Evolutionary conservation across 1,139 yeast genomes (phyloP).

Genomic region (Groenewaldozyma sp.): DNA sequence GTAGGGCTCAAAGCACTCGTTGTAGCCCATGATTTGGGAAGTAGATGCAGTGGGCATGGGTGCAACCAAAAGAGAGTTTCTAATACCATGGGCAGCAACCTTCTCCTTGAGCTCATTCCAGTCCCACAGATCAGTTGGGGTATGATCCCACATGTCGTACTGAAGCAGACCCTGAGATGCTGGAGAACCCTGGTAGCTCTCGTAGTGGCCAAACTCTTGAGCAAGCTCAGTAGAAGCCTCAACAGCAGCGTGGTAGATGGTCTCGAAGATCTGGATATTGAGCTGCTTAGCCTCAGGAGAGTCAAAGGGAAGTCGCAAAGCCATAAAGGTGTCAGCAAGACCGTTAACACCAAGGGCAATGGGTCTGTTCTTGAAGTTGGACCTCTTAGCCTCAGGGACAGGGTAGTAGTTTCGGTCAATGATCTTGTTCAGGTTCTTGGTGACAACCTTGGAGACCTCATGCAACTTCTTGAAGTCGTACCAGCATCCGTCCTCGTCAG

Average conservation of each 20-base stretch:
- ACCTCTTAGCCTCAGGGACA: slow-evolving; percentile 53
- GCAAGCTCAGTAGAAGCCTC: slow-evolving; percentile 78
- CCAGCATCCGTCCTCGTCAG: slow-evolving; percentile 41
- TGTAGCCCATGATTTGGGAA: slow-evolving; percentile 80
- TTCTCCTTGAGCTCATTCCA: slow-evolving; percentile 64
- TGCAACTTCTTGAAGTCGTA: slow-evolving; percentile 68
- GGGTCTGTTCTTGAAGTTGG: slow-evolving; percentile 75
- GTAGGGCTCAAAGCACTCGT: slow-evolving; percentile 87
- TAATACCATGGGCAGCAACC: slow-evolving; percentile 53
- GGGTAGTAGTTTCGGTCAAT: slow-evolving; percentile 80
- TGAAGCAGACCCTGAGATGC: slow-evolving; percentile 72
- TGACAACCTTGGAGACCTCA: slow-evolving; percentile 61
- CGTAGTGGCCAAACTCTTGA: slow-evolving; percentile 52
- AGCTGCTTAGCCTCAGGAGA: slow-evolving; percentile 60
- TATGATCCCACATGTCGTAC: slow-evolving; percentile 71
- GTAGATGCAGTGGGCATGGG: slow-evolving; percentile 97
- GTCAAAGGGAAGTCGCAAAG: slow-evolving; percentile 71
- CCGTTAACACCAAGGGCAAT: slow-evolving; percentile 90
- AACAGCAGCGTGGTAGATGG: slow-evolving; percentile 79
- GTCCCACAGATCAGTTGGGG: slow-evolving; percentile 63
- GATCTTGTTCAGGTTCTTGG: slow-evolving; percentile 63
- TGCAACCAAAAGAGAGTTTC: slow-evolving; percentile 78
- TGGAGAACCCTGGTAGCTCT: slow-evolving; percentile 67
- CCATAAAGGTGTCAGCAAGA: slow-evolving; percentile 75
- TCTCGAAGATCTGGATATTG: slow-evolving; percentile 77